Percentiles rank a stretch among this genome's conserved stretches.
Conservation (phyloP, 1,139 yeast species). For the Arxiozyma slooffiae region DNA sequence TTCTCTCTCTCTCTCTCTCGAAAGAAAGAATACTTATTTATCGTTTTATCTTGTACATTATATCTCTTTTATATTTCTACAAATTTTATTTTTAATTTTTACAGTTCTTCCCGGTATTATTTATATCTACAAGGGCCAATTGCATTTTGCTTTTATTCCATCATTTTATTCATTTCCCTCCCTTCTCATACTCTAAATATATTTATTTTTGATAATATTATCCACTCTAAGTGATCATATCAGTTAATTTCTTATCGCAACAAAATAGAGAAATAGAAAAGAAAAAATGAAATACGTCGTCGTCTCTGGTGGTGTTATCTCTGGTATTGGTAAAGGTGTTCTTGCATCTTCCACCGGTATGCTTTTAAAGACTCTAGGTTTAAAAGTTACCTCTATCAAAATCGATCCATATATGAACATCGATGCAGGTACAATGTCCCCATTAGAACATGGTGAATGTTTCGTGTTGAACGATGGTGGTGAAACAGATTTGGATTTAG, state of each 20-base stretch:
- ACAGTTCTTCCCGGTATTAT: conserved; percentile 1
- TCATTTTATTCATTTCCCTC: neutral
- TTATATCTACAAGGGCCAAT: neutral
- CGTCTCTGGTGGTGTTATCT: conserved; percentile 96
- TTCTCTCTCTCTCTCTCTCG: no score
- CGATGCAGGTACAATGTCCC: conserved; percentile 99
- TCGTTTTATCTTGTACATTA: neutral
- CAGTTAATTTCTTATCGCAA: neutral
- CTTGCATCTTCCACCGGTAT: conserved; percentile 92
- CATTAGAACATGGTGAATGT: conserved; percentile 97
- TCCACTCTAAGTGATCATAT: neutral
- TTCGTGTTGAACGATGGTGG: conserved; percentile 98
- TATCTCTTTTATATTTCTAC: no score
- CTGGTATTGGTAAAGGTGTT: conserved; percentile 98
- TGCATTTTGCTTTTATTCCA: neutral
- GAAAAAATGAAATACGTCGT: conserved; percentile 87
- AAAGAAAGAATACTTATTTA: neutral
- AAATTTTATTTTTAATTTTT: neutral
- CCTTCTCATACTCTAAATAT: neutral
- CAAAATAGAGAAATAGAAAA: neutral
- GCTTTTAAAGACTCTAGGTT: conserved; percentile 83
- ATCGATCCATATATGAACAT: conserved; percentile 98
- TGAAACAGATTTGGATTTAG: conserved; percentile 94
- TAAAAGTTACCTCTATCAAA: conserved; percentile 91
- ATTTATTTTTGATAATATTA: neutral